phyloP scores from a whole-genome alignment of 148 eudicot genomes.

The Rhododendron henanense region DNA sequence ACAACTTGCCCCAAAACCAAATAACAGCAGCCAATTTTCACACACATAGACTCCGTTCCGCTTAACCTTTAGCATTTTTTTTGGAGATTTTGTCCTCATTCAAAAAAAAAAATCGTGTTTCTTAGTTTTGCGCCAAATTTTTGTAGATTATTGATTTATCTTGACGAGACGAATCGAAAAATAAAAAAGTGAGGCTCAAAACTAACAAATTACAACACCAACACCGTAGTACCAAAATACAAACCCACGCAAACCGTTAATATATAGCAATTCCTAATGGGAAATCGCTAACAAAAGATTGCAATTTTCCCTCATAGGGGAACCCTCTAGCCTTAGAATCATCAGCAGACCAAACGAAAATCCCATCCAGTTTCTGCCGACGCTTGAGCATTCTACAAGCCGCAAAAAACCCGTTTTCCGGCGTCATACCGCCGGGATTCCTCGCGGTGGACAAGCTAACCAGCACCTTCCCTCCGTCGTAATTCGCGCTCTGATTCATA shows the following conservation, averaged over 20 bases:
- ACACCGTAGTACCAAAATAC: not conserved
- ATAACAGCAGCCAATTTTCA: too few relatives aligned
- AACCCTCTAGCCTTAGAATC: slow-evolving; percentile 25
- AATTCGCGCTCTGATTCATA: slow-evolving; percentile 16
- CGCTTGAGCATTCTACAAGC: slow-evolving; percentile 26
- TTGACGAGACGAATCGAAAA: too few relatives aligned
- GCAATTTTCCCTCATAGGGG: slow-evolving; percentile 22
- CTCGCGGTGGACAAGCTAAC: slow-evolving; percentile 16
- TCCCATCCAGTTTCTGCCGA: slow-evolving; percentile 22
- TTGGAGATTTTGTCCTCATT: too few relatives aligned
- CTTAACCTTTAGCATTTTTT: too few relatives aligned
- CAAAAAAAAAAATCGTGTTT: too few relatives aligned
- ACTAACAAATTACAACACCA: too few relatives aligned
- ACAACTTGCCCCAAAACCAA: too few relatives aligned
- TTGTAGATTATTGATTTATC: too few relatives aligned
- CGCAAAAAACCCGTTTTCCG: slow-evolving; percentile 20
- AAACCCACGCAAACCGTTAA: not conserved
- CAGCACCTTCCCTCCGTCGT: slow-evolving; percentile 24
- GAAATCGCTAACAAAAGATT: slow-evolving; percentile 14
- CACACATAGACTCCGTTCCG: too few relatives aligned
- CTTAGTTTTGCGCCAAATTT: too few relatives aligned
- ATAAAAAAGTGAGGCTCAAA: too few relatives aligned
- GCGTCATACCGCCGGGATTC: slow-evolving; percentile 21
- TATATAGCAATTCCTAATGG: not conserved
- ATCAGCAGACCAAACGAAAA: slow-evolving; percentile 36